A percentile compares a stretch with the other conserved stretches of the same genome.
Evolutionary conservation across 1,284 basidiomycete species (phyloP).

Genomic region (Cutaneotrichosporon dermatis): DNA sequence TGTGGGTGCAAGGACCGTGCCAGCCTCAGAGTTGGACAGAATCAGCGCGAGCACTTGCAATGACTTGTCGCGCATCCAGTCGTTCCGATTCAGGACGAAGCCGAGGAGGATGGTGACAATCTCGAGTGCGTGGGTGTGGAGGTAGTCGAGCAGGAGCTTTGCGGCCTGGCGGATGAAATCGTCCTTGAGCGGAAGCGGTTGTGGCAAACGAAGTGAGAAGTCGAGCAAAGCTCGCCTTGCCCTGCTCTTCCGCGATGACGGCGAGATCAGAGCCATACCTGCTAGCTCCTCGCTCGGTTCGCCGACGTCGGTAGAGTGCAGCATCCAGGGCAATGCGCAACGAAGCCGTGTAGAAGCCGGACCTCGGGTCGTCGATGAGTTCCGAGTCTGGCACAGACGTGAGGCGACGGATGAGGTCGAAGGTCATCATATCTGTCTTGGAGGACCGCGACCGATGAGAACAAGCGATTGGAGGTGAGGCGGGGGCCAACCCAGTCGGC

Average conservation of each 20-base stretch:
- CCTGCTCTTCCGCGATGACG: constrained; percentile 65
- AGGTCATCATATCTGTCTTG: constrained; percentile 62
- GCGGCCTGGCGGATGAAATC: constrained; percentile 90
- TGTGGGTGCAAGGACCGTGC: constrained; percentile 68
- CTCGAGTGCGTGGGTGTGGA: constrained; percentile 61
- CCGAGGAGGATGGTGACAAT: constrained; percentile 76
- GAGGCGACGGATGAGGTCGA: constrained; percentile 65
- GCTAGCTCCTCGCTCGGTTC: constrained; percentile 60
- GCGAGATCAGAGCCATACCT: constrained; percentile 73
- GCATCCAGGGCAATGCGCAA: constrained; percentile 83
- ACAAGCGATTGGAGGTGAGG: constrained; percentile 69
- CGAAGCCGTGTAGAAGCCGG: constrained; percentile 77
- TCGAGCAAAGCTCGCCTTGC: constrained; percentile 67
- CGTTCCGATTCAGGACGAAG: constrained; percentile 75
- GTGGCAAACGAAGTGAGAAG: constrained; percentile 88
- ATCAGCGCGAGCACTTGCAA: constrained; percentile 86
- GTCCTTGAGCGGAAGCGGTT: constrained; percentile 82
- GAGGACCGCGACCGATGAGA: constrained; percentile 73
- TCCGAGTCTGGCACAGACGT: constrained; percentile 61
- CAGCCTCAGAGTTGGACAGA: constrained; percentile 77
- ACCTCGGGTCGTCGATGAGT: constrained; percentile 69
- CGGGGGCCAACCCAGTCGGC: constrained; percentile 64
- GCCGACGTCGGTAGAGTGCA: constrained; percentile 70
- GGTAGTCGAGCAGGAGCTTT: constrained; percentile 72
- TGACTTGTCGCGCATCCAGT: constrained; percentile 74